Evolutionary conservation across 2,329 filamentous ascomycete species (phyloP), one percentile per base, ranked within the genome.

Genomic region (Beauveria scarabaeidicola): DNA sequence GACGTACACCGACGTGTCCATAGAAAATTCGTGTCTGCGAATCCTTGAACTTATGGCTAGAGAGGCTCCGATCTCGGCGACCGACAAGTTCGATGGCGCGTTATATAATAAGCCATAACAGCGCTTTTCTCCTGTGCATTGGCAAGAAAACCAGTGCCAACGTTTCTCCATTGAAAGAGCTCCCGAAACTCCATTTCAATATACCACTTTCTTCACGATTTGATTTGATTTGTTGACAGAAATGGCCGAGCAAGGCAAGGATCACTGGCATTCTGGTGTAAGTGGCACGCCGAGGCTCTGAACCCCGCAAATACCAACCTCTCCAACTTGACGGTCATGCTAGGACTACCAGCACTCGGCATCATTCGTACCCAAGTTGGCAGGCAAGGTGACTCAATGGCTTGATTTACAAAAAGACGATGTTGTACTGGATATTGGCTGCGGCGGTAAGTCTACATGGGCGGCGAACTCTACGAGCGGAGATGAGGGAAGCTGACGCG

Each of bases 301-400:
- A 32, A 63, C 25, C 51, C 43, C 48, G 23, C 40, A 47, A n/a
- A 29, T 10, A 19, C 29, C 29, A 32, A n/a, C 36, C 17, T 6
- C 64, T 67, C 63, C 67, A 23, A 58, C n/a, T 32, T 32, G 17
- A 1, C 8, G 11, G 21, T 17, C 29, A 38, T 27, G 19, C 11
- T 61, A 84, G 81, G 78, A 78, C 36, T 88, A 87, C 67, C 80
- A 84, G 61, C 74, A 80, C 61, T 79, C 83, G 2, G 85, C 84
- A 8, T 80, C 81, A 0, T 88, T 87, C 65, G 84, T 87, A 9
- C 84, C 85, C 3, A 82, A 84, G 66, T 73, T 87, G 10, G 79
- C 84, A 1, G 77, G 75, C 17, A 85, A 83, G 61, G 75, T 87
- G 5, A 66, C 85, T 11, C 69, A 75, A 50, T 86, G 82, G 78